phyloP scores from a whole-genome alignment of 163 green algal genomes.

The Coccomyxa subellipsoidea region DNA sequence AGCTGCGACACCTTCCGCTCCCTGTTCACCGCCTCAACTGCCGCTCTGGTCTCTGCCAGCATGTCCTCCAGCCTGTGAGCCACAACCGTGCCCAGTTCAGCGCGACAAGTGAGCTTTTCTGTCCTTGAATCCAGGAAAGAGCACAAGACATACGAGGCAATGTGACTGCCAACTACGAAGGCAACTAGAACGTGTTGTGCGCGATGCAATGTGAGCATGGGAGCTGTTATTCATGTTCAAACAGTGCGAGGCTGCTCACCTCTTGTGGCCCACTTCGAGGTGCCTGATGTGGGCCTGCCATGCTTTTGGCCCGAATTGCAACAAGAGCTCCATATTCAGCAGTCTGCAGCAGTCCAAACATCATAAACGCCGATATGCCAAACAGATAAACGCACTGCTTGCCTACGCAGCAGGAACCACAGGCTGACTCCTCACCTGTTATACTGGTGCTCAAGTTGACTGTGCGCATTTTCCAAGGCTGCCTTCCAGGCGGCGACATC shows the following conservation, averaged over 20 bases:
- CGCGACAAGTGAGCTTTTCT: too few relatives aligned
- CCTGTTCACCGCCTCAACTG: slow-evolving; percentile 65
- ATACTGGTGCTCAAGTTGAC: slow-evolving; percentile 83
- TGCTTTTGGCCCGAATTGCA: slow-evolving; percentile 69
- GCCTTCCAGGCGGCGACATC: slow-evolving; percentile 56
- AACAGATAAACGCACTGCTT: too few relatives aligned
- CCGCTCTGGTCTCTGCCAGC: slow-evolving; percentile 24
- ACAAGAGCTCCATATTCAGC: slow-evolving; percentile 80
- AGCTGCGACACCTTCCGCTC: slow-evolving; percentile 72
- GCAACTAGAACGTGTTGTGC: too few relatives aligned
- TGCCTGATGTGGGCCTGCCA: slow-evolving; percentile 50
- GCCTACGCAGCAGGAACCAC: too few relatives aligned
- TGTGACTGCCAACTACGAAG: too few relatives aligned
- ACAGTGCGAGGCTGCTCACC: slow-evolving; percentile 13
- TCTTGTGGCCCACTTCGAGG: slow-evolving; percentile 25
- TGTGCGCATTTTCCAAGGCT: slow-evolving; percentile 68
- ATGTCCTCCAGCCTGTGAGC: slow-evolving; percentile 17
- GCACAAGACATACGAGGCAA: too few relatives aligned
- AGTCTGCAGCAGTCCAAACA: slow-evolving; percentile 33
- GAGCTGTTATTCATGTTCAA: too few relatives aligned
- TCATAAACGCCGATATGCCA: too few relatives aligned
- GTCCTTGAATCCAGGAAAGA: too few relatives aligned
- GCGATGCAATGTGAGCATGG: too few relatives aligned
- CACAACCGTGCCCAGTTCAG: too few relatives aligned
- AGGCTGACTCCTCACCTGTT: slow-evolving; percentile 27